These are phyloP conservation scores for Ophiognomonia clavigignenti-juglandacearum DNA, from an alignment of 2,329 filamentous ascomycete species.

Conservation along the genomic window DNA sequence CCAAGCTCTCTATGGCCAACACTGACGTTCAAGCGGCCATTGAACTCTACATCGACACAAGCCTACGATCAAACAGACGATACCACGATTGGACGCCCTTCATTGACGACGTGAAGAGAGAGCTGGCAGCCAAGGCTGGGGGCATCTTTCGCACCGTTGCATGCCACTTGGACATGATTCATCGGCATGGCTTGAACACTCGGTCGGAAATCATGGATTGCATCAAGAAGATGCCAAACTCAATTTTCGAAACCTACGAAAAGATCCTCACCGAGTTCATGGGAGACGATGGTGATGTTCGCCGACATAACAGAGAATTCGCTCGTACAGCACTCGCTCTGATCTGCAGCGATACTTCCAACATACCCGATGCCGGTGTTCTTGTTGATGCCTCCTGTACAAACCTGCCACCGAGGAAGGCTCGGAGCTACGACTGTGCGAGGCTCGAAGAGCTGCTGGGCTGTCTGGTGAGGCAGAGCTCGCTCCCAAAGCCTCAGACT, in stretches of 20 bases:
- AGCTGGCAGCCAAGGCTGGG: not conserved
- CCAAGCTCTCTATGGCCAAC: not conserved
- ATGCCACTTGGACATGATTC: slow-evolving; percentile 4
- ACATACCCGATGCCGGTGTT: not conserved
- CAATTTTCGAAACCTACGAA: not conserved
- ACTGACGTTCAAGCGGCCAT: not conserved
- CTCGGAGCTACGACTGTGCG: not conserved
- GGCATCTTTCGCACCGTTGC: slow-evolving; percentile 4
- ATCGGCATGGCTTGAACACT: not conserved
- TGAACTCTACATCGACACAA: not conserved
- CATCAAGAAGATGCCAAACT: not conserved
- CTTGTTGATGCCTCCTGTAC: not conserved
- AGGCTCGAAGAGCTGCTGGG: slow-evolving; percentile 1
- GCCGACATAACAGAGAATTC: not conserved
- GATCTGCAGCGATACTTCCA: not conserved
- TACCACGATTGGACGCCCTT: too few species aligned
- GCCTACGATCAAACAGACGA: too few species aligned
- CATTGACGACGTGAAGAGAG: not conserved
- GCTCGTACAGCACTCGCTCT: slow-evolving; percentile 5
- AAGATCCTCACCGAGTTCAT: not conserved
- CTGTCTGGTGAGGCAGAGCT: not conserved
- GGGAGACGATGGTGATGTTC: not conserved
- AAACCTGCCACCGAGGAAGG: not conserved
- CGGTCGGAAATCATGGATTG: not conserved
- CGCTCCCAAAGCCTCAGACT: not conserved